Base-by-base conservation (phyloP, 306 rosid genomes). In the Senna tora region DNA sequence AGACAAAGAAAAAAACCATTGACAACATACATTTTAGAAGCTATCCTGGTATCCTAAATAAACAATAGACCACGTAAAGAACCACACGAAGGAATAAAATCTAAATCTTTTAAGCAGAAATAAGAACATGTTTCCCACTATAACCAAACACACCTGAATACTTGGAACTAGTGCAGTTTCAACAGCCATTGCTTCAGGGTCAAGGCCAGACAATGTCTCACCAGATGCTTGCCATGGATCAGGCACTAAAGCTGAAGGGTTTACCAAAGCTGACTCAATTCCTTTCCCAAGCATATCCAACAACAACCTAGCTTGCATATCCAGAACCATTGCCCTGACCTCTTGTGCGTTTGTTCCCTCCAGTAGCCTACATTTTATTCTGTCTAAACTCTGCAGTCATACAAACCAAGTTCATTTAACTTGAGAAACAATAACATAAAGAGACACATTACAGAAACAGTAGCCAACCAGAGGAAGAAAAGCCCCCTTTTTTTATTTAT, bases 271-370 rank as follows among this genome's bases (percentile, higher is more conserved):
- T 52, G 99, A 91, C 82, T 94, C 99, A 69, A 94, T 94, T 81
- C 99, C 99, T 71, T 90, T 91, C 71, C 99, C 99, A 50, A 94
- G 91, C 99, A 94, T 94, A 78, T 94, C 99, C 82, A 94, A 87
- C 83, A 94, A 85, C 82, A 94, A 77, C 85, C 99, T 88, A 20
- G 99, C 99, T 88, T 94, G 99, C 99, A 94, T 94, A 81, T 94
- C 99, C 71, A 94, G 81, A 82, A 94, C 99, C 99, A 94, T 94
- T 5, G 99, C 99, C 85, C 99, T 86, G 54, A 94, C 99, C 89
- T 94, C 99, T 82, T 94, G 99, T 30, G 99, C 99, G 74, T 85
- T 89, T 73, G 93, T 86, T 42, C 99, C 99, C 85, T 94, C 99
- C 65, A 94, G 82, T 30, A 94, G 84, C 83, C 99, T 89, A 73